Conservation (phyloP, 352 stramenopile species). For the Plasmopara muralis region DNA sequence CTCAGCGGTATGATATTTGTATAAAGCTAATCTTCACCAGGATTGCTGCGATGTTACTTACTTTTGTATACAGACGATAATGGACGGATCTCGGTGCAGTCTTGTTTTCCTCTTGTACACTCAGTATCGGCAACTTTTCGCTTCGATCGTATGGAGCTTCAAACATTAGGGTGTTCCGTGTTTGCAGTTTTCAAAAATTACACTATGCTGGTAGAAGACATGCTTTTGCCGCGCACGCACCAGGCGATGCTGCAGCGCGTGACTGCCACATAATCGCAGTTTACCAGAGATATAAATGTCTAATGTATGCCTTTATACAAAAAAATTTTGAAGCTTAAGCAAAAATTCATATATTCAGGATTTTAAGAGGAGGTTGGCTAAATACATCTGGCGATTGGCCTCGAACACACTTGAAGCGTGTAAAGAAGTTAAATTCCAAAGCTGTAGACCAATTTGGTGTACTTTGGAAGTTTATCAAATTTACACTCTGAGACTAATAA, state of each 20-base stretch:
- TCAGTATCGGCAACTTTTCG: slow-evolving; percentile 57
- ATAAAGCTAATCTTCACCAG: neutral
- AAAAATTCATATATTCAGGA: too few relatives aligned
- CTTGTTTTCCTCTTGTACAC: slow-evolving; percentile 58
- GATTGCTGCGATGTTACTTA: neutral
- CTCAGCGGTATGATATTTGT: slow-evolving; percentile 28
- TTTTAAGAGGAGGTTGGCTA: too few relatives aligned
- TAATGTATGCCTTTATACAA: too few relatives aligned
- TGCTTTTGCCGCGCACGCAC: slow-evolving; percentile 49
- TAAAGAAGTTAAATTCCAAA: too few relatives aligned
- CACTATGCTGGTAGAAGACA: slow-evolving; percentile 28
- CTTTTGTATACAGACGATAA: slow-evolving; percentile 24
- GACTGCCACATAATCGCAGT: slow-evolving; percentile 27
- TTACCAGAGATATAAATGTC: too few relatives aligned
- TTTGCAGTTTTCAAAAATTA: slow-evolving; percentile 39
- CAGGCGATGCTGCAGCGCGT: slow-evolving; percentile 55
- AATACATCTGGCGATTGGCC: too few relatives aligned
- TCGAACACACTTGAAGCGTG: too few relatives aligned
- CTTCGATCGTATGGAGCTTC: slow-evolving; percentile 43
- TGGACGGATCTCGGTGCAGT: slow-evolving; percentile 61
- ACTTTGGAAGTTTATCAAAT: too few relatives aligned
- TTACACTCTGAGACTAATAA: too few relatives aligned
- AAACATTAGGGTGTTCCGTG: slow-evolving; percentile 19
- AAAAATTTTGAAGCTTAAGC: too few relatives aligned
- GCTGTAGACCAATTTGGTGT: too few relatives aligned